phyloP scores from a whole-genome alignment of 179 eudicot species.

The Actinidia chinensis region DNA sequence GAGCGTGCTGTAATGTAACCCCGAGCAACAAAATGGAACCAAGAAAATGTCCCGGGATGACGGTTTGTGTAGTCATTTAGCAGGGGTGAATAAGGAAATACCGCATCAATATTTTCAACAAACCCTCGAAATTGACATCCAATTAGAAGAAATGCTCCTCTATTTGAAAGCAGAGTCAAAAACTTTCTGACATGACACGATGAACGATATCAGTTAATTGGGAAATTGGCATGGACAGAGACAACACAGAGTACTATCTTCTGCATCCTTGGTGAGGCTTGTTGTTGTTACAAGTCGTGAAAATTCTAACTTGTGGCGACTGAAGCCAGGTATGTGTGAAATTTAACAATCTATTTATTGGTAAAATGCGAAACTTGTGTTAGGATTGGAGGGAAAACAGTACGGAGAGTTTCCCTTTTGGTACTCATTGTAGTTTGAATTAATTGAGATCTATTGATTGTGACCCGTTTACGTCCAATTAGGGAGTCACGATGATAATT shows the following conservation, averaged over 20 bases:
- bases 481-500: too few relatives aligned
- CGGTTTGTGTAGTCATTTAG: slow-evolving; percentile 77
- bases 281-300: neutral
- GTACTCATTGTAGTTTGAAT: too few relatives aligned
- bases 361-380: slow-evolving; percentile 2
- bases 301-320: slow-evolving; percentile 1
- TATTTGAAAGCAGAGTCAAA: slow-evolving; percentile 1
- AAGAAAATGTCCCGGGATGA: slow-evolving; percentile 68
- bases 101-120: neutral
- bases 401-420: too few relatives aligned
- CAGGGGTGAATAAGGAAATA: slow-evolving; percentile 37
- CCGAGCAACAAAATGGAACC: slow-evolving; percentile 45
- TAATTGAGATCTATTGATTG: too few relatives aligned
- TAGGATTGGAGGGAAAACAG: slow-evolving; percentile 3
- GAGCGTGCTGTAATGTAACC: slow-evolving; percentile 78
- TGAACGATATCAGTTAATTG: neutral
- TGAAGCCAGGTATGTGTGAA: slow-evolving; percentile 8
- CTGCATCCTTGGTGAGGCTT: neutral
- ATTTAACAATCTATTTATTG: slow-evolving; percentile 1
- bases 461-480: too few relatives aligned
- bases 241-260: neutral
- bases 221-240: neutral
- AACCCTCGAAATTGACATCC: neutral
- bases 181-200: neutral
- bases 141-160: neutral